These are phyloP conservation scores for Davidsoniella eucalypti DNA, from an alignment of 2,329 filamentous ascomycete species.

Conservation along the genomic window DNA sequence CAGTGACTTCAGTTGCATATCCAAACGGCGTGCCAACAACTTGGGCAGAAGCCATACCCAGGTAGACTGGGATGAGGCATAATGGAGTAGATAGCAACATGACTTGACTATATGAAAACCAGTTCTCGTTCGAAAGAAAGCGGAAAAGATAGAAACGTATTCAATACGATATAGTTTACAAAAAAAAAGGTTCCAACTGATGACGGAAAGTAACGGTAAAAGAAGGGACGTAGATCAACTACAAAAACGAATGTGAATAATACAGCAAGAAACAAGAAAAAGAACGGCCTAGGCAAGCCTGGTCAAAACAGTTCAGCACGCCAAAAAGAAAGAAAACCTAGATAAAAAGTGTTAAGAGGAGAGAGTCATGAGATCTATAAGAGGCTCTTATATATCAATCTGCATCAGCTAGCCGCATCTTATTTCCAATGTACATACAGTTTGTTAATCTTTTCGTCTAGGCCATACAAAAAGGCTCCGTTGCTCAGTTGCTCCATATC, in stretches of 20 bases:
- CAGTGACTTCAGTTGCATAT: conserved; percentile 27
- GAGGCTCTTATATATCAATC: no score
- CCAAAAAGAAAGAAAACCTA: no score
- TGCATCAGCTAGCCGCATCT: no score
- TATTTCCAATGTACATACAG: no score
- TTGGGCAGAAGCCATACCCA: conserved; percentile 15
- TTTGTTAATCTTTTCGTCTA: no score
- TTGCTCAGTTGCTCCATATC: no score
- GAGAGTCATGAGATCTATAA: no score
- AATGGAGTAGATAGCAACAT: background rate
- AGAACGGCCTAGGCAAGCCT: background rate
- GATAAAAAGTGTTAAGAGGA: no score
- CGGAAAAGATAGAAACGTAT: background rate
- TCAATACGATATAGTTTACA: background rate
- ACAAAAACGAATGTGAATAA: background rate
- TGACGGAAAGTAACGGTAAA: no score
- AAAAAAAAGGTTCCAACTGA: no score
- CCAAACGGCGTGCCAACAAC: conserved; percentile 19
- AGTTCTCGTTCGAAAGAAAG: background rate
- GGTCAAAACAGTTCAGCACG: background rate
- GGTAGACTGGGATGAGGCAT: conserved; percentile 9
- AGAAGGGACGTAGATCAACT: conserved; percentile 1
- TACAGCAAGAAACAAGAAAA: background rate
- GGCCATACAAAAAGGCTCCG: no score
- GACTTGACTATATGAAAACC: background rate